Conservation (phyloP, 1,284 basidiomycete genomes). For the Fomitopsis schrenkii region DNA sequence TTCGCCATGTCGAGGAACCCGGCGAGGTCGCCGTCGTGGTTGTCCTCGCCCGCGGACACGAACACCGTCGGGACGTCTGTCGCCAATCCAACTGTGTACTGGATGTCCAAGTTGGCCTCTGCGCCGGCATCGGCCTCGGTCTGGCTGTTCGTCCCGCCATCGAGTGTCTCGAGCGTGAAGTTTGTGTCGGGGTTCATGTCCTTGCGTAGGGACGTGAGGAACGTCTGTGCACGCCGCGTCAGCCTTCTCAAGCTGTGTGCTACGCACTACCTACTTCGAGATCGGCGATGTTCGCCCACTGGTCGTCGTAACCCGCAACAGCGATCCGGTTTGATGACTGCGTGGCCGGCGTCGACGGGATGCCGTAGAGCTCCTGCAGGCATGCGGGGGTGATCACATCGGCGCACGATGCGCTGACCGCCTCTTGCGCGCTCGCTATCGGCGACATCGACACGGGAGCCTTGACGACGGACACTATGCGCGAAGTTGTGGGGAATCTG, state of each 20-base stretch:
- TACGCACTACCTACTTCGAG: slow-evolving; percentile 28
- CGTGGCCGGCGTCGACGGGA: slow-evolving; percentile 40
- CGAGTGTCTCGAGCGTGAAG: slow-evolving; percentile 10
- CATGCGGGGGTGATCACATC: slow-evolving; percentile 49
- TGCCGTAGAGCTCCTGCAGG: slow-evolving; percentile 51
- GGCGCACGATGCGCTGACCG: slow-evolving; percentile 7
- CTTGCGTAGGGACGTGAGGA: slow-evolving; percentile 42
- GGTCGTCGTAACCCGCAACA: slow-evolving; percentile 50
- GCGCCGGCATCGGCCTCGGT: slow-evolving; percentile 11
- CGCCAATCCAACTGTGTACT: slow-evolving; percentile 61
- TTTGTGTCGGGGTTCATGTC: slow-evolving; percentile 34
- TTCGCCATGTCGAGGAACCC: slow-evolving; percentile 31
- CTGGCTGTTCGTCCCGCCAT: slow-evolving; percentile 32
- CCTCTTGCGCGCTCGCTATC: not conserved
- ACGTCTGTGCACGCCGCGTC: slow-evolving; percentile 34
- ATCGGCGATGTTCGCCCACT: slow-evolving; percentile 50
- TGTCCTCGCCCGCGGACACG: slow-evolving; percentile 16
- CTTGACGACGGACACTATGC: not conserved
- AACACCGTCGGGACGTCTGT: slow-evolving; percentile 34
- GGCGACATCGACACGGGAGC: not conserved
- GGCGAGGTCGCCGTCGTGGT: slow-evolving; percentile 17
- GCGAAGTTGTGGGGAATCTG: not conserved
- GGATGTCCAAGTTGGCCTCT: slow-evolving; percentile 47
- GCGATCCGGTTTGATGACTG: slow-evolving; percentile 45
- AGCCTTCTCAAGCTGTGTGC: not conserved